Evolutionary conservation across 768 basidiomycete species (phyloP).

Genomic region (Boletus rubroflammeus): DNA sequence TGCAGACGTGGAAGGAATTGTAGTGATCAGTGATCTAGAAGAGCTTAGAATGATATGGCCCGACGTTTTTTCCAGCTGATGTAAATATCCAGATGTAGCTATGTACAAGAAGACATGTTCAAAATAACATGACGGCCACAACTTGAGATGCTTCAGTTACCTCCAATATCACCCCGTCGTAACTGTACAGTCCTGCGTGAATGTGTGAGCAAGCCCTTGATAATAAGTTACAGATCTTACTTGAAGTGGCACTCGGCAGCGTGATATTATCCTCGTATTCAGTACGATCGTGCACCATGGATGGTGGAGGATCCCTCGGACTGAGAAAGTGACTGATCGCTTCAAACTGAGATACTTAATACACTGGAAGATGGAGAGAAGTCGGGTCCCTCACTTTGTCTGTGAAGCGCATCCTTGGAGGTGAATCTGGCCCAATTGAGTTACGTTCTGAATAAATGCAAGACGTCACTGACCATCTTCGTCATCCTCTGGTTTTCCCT

Average conservation of each 20-base stretch:
- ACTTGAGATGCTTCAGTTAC: slow-evolving; percentile 77
- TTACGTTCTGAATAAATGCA: not conserved
- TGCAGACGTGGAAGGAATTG: slow-evolving; percentile 43
- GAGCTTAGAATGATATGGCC: slow-evolving; percentile 71
- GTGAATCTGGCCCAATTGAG: slow-evolving; percentile 50
- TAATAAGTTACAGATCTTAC: slow-evolving; percentile 41
- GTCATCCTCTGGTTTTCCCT: slow-evolving; percentile 75
- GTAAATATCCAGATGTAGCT: not conserved
- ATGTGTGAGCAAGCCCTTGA: not conserved
- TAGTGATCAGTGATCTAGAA: slow-evolving; percentile 54
- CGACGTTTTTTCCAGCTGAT: slow-evolving; percentile 56
- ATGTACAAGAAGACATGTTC: slow-evolving; percentile 17
- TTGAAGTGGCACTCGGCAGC: slow-evolving; percentile 61
- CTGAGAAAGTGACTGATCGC: slow-evolving; percentile 74
- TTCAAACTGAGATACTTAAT: slow-evolving; percentile 54
- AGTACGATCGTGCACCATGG: slow-evolving; percentile 77
- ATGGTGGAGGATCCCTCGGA: slow-evolving; percentile 70
- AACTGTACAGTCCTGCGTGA: slow-evolving; percentile 51
- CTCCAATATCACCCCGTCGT: slow-evolving; percentile 78
- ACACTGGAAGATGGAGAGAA: not conserved
- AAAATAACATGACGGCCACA: slow-evolving; percentile 68
- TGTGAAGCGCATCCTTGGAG: slow-evolving; percentile 68
- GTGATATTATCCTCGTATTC: slow-evolving; percentile 72
- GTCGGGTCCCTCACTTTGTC: slow-evolving; percentile 49
- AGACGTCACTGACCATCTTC: slow-evolving; percentile 59